These are phyloP conservation scores for Terfezia claveryi DNA, from an alignment of 495 filamentous ascomycete genomes.

Conservation along the genomic window DNA sequence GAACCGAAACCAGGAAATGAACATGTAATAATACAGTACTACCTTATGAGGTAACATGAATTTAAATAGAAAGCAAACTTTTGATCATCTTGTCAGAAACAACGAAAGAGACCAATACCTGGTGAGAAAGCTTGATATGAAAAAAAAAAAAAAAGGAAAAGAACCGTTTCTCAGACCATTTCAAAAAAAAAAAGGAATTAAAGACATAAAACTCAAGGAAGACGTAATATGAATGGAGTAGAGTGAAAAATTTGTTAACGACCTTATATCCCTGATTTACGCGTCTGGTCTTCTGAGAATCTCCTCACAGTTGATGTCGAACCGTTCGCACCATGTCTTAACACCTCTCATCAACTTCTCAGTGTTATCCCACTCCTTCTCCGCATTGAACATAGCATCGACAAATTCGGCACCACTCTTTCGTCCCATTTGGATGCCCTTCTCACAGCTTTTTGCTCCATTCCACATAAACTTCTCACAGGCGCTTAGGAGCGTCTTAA, in stretches of 20 bases:
- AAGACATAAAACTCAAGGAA: slow-evolving; percentile 10
- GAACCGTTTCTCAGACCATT: slow-evolving; percentile 13
- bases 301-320: slow-evolving; percentile 89
- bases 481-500: slow-evolving; percentile 66
- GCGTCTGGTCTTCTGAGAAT: slow-evolving; percentile 42
- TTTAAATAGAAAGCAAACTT: not conserved
- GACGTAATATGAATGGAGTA: not conserved
- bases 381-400: slow-evolving; percentile 84
- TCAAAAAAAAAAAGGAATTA: slow-evolving; percentile 5
- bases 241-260: not conserved
- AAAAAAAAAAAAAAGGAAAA: slow-evolving; percentile 15
- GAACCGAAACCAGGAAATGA: not conserved
- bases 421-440: slow-evolving; percentile 62
- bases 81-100: slow-evolving; percentile 11
- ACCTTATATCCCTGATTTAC: slow-evolving; percentile 3
- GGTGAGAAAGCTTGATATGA: slow-evolving; percentile 9
- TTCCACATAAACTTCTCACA: slow-evolving; percentile 90
- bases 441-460: slow-evolving; percentile 40
- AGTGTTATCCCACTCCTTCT: slow-evolving; percentile 79
- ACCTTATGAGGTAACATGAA: not conserved
- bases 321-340: slow-evolving; percentile 83
- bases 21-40: not conserved
- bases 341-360: slow-evolving; percentile 86
- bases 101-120: slow-evolving; percentile 14
- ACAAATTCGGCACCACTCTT: slow-evolving; percentile 91